Conservation (phyloP, 768 basidiomycete genomes). For the Pulveroboletus sp. region DNA sequence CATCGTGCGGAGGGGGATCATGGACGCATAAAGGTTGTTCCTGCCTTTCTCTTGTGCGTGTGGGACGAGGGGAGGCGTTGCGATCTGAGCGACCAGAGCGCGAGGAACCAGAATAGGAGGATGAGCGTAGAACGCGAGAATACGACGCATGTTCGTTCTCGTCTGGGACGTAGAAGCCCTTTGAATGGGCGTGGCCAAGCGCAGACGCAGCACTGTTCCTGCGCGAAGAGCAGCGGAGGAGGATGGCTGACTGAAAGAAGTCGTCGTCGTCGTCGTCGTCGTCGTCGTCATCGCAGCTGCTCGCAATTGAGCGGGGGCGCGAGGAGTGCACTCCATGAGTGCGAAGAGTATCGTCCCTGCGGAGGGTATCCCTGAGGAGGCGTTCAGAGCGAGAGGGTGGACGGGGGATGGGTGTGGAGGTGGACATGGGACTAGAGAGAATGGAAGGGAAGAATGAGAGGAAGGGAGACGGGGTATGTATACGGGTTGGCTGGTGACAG, state of each 20-base stretch:
- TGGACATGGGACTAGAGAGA: conserved; percentile 13
- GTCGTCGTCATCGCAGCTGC: conserved; percentile 20
- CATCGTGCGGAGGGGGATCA: conserved; percentile 45
- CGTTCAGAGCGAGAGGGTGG: conserved; percentile 51
- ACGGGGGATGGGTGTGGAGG: conserved; percentile 20
- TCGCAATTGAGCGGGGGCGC: conserved; percentile 24
- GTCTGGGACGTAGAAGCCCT: conserved; percentile 33
- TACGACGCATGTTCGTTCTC: conserved; percentile 25
- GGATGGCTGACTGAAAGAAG: conserved; percentile 26
- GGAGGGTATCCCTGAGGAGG: conserved; percentile 52
- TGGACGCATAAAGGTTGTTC: conserved; percentile 20
- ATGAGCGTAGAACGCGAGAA: conserved; percentile 22
- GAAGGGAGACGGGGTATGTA: conserved; percentile 13
- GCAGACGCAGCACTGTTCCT: conserved; percentile 20
- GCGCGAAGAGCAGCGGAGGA: conserved; percentile 20
- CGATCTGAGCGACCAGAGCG: conserved; percentile 21
- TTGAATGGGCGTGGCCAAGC: conserved; percentile 4
- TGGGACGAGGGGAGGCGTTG: conserved; percentile 11
- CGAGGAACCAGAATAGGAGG: conserved; percentile 26
- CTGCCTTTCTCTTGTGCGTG: conserved; percentile 16
- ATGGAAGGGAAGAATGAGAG: conserved; percentile 4
- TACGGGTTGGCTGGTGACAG: conserved; percentile 19
- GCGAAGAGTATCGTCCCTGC: conserved; percentile 42
- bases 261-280: conserved; percentile 26
- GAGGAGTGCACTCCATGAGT: conserved; percentile 18